Evolutionary conservation across 2,329 filamentous ascomycete species (phyloP).

Genomic region (Monosporascus ibericus): DNA sequence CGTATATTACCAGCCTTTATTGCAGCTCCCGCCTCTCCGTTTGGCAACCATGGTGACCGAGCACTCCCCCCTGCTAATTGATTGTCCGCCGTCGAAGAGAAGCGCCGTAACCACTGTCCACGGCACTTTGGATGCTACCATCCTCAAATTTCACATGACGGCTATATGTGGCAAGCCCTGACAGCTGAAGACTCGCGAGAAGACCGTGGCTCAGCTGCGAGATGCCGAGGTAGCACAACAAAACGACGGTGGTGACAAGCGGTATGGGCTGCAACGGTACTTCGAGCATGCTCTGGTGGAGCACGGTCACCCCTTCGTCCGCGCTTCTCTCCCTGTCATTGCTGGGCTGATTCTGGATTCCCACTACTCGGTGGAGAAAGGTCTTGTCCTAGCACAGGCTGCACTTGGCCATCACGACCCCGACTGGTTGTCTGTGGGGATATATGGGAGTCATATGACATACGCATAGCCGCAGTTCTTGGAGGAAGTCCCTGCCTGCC

Average conservation of each 20-base stretch:
- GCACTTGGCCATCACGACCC: constrained; percentile 50
- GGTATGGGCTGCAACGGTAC: constrained; percentile 44
- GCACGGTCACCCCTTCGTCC: constrained; percentile 25
- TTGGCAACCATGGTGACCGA: constrained; percentile 64
- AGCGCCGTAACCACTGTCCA: constrained; percentile 45
- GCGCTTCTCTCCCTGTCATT: constrained; percentile 51
- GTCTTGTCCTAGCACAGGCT: constrained; percentile 60
- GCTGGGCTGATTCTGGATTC: constrained; percentile 66
- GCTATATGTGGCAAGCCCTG: constrained; percentile 75
- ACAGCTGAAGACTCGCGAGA: constrained; percentile 71
- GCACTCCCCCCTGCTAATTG: constrained; percentile 63
- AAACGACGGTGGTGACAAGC: constrained; percentile 46
- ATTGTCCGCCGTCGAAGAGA: constrained; percentile 57
- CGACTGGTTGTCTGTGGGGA: constrained; percentile 56
- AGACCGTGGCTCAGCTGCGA: constrained; percentile 60
- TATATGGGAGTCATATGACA: constrained; percentile 66
- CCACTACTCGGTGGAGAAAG: constrained; percentile 54
- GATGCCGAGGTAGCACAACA: constrained; percentile 61
- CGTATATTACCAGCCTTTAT: constrained; percentile 48
- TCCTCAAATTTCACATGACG: constrained; percentile 66
- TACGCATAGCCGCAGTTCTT: constrained; percentile 65
- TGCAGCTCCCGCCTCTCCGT: constrained; percentile 57
- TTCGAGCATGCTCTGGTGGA: constrained; percentile 40
- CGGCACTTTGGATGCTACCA: constrained; percentile 52
- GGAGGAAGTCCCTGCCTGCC: constrained; percentile 56